phyloP scores from a whole-genome alignment of 805 yeast genomes.

The Metschnikowia gruessii region DNA sequence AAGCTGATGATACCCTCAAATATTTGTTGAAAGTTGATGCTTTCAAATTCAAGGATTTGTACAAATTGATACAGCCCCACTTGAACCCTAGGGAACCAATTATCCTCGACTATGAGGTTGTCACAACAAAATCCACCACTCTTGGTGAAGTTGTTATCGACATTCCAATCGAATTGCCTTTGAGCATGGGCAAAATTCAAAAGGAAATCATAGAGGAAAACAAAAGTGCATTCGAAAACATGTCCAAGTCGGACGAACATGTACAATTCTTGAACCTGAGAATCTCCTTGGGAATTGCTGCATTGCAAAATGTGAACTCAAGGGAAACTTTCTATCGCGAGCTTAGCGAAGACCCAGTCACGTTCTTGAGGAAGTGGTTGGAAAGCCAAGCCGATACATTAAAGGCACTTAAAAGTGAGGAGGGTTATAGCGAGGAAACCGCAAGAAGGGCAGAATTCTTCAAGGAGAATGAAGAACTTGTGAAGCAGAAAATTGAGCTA shows the following conservation, averaged over 20 bases:
- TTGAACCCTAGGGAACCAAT: slow-evolving; percentile 85
- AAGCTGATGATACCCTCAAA: slow-evolving; percentile 45
- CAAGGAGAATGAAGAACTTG: slow-evolving; percentile 60
- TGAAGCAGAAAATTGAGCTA: slow-evolving; percentile 76
- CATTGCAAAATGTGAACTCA: slow-evolving; percentile 53
- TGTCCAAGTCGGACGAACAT: slow-evolving; percentile 43
- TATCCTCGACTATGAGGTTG: slow-evolving; percentile 66
- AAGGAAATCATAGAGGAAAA: slow-evolving; percentile 36
- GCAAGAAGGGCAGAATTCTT: slow-evolving; percentile 82
- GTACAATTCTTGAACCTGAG: slow-evolving; percentile 43
- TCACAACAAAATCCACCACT: slow-evolving; percentile 73
- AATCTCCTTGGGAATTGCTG: slow-evolving; percentile 48
- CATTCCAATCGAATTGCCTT: slow-evolving; percentile 48
- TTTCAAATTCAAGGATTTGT: slow-evolving; percentile 67
- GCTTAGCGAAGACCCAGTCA: slow-evolving; percentile 72
- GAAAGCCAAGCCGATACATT: slow-evolving; percentile 81
- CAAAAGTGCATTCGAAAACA: slow-evolving; percentile 40
- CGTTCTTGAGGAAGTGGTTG: slow-evolving; percentile 68
- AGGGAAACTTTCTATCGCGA: slow-evolving; percentile 78
- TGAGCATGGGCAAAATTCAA: slow-evolving; percentile 35
- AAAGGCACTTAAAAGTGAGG: slow-evolving; percentile 85
- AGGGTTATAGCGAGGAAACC: slow-evolving; percentile 81
- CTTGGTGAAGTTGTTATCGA: slow-evolving; percentile 81
- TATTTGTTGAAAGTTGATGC: slow-evolving; percentile 48
- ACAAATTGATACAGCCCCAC: slow-evolving; percentile 62